These are phyloP conservation scores for Mayamaea pseudoterrestris DNA, from an alignment of 108 stramenopile genomes.

Conservation along the genomic window DNA sequence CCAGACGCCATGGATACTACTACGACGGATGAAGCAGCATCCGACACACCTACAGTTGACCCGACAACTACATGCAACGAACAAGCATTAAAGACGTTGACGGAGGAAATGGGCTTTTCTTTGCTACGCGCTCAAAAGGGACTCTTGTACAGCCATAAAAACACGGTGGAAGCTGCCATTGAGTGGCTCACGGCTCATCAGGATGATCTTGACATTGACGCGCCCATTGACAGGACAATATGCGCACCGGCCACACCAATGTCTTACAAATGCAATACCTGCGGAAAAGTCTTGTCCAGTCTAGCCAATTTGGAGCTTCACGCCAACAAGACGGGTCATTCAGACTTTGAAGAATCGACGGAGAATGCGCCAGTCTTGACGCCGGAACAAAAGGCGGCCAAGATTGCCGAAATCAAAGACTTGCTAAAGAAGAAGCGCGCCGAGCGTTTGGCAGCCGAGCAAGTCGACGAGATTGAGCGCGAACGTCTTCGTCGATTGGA, in stretches of 20 bases:
- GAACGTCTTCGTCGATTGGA: conserved; percentile 72
- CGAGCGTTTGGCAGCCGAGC: conserved; percentile 79
- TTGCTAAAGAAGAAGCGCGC: conserved; percentile 63
- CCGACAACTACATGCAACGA: conserved; percentile 36
- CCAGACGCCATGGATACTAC: conserved; percentile 13
- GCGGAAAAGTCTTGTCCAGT: conserved; percentile 67
- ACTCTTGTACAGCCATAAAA: conserved; percentile 52
- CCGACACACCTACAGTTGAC: conserved; percentile 14
- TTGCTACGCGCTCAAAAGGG: conserved; percentile 84
- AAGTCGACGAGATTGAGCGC: conserved; percentile 70
- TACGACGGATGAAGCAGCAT: conserved; percentile 1
- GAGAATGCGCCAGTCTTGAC: conserved; percentile 59
- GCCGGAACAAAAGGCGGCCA: conserved; percentile 85
- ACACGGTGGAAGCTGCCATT: conserved; percentile 84
- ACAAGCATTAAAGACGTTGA: conserved; percentile 50
- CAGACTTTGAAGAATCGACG: conserved; percentile 85
- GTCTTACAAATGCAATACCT: conserved; percentile 84
- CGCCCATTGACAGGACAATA: too few relatives aligned
- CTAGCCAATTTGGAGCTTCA: conserved; percentile 85
- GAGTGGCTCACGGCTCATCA: conserved; percentile 91
- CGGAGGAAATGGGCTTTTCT: conserved; percentile 80
- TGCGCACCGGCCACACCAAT: conserved; percentile 54
- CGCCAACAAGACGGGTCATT: conserved; percentile 84
- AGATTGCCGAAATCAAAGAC: conserved; percentile 81
- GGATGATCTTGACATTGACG: conserved; percentile 87